Percentiles rank a stretch among this genome's conserved stretches.
Conservation (phyloP, 768 basidiomycete genomes). For the Psilocybe cubensis region DNA sequence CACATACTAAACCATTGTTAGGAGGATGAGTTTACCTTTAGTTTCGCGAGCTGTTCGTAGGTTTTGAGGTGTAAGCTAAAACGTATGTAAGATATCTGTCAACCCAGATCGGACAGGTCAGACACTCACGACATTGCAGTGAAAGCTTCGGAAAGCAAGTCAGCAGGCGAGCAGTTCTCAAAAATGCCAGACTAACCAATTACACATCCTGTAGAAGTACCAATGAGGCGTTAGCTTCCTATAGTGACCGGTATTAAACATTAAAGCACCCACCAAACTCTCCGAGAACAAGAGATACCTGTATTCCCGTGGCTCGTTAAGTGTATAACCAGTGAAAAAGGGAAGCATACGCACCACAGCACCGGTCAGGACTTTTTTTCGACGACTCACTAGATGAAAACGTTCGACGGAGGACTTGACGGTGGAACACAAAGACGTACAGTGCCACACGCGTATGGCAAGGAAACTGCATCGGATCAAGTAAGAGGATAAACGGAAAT, state of each 20-base stretch:
- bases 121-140: constrained; percentile 38
- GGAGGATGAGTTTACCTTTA: constrained; percentile 31
- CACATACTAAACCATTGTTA: background rate
- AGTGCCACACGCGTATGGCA: constrained; percentile 29
- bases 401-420: background rate
- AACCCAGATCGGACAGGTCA: background rate
- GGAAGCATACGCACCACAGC: constrained; percentile 15
- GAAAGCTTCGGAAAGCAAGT: constrained; percentile 30
- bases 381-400: constrained; percentile 27
- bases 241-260: background rate
- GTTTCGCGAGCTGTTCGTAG: constrained; percentile 32
- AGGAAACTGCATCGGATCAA: constrained; percentile 25
- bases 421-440: constrained; percentile 18
- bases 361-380: constrained; percentile 22
- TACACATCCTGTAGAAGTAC: constrained; percentile 19
- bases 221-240: too few species aligned
- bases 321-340: background rate
- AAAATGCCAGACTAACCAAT: constrained; percentile 18
- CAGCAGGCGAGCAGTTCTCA: too few species aligned
- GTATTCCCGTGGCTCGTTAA: background rate
- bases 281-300: constrained; percentile 25
- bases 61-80: constrained; percentile 35
- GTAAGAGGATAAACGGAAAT: background rate
- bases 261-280: constrained; percentile 25
- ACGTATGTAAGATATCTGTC: background rate